These are phyloP conservation scores for Trichoderma reesei DNA, from an alignment of 495 filamentous ascomycete species.

Conservation along the genomic window DNA sequence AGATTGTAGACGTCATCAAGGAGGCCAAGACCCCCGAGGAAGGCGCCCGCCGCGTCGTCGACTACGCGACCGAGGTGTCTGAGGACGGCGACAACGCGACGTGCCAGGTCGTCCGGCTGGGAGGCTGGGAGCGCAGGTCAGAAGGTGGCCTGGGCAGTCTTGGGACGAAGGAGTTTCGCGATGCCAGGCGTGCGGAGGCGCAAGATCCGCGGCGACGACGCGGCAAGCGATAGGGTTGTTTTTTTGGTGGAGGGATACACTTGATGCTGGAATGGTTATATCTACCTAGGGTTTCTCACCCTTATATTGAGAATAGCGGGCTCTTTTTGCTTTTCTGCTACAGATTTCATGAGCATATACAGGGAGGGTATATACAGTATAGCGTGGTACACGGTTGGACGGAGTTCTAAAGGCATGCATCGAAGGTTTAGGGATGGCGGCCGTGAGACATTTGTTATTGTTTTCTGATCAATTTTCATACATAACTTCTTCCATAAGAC, in stretches of 20 bases:
- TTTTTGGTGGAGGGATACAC: too few relatives aligned
- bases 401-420: not conserved
- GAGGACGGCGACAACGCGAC: slow-evolving; percentile 87
- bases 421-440: not conserved
- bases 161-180: slow-evolving; percentile 81
- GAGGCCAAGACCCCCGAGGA: slow-evolving; percentile 85
- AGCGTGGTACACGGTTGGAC: not conserved
- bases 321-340: too few relatives aligned
- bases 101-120: slow-evolving; percentile 81
- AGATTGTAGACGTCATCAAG: slow-evolving; percentile 92
- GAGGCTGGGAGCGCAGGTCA: slow-evolving; percentile 86
- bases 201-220: slow-evolving; percentile 58
- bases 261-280: too few relatives aligned
- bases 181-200: slow-evolving; percentile 76
- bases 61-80: slow-evolving; percentile 77
- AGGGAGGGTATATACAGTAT: not conserved
- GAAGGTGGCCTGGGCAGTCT: slow-evolving; percentile 83
- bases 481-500: not conserved
- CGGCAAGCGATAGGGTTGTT: slow-evolving; percentile 35
- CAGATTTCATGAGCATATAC: not conserved
- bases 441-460: not conserved
- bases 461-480: not conserved
- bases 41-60: slow-evolving; percentile 66
- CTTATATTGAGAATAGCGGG: not conserved
- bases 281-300: too few relatives aligned